These are phyloP conservation scores for Fusarium robinianum DNA, from an alignment of 2,329 filamentous ascomycete genomes.

Conservation along the genomic window DNA sequence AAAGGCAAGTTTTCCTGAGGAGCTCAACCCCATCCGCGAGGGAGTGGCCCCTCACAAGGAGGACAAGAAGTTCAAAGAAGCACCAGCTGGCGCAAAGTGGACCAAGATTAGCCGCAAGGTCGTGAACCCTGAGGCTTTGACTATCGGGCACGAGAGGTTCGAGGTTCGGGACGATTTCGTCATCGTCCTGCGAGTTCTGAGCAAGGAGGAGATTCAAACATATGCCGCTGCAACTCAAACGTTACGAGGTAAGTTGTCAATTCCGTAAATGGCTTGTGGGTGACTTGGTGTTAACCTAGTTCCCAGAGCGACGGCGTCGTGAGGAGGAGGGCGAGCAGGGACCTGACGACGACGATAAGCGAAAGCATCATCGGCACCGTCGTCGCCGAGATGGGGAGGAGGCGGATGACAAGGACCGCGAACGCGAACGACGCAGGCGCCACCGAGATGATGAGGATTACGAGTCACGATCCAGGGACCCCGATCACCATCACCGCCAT, in stretches of 20 bases:
- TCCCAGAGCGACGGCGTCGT: constrained; percentile 41
- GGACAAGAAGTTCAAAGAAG: constrained; percentile 70
- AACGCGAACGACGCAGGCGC: too few species aligned
- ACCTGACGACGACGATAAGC: constrained; percentile 36
- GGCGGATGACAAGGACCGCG: constrained; percentile 35
- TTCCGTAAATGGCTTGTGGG: neutral
- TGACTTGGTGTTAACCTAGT: constrained; percentile 14
- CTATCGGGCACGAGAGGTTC: constrained; percentile 85
- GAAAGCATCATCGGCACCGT: constrained; percentile 22
- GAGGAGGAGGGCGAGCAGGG: constrained; percentile 38
- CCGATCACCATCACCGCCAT: constrained; percentile 41
- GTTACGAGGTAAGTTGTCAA: constrained; percentile 68
- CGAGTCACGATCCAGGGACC: constrained; percentile 36
- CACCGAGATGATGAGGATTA: constrained; percentile 34
- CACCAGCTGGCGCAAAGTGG: constrained; percentile 81
- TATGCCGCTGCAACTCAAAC: constrained; percentile 82
- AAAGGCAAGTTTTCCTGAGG: constrained; percentile 82
- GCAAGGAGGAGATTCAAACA: constrained; percentile 85
- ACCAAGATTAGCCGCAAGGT: constrained; percentile 88
- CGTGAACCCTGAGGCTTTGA: constrained; percentile 87
- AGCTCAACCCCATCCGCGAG: constrained; percentile 80
- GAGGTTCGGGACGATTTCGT: constrained; percentile 93
- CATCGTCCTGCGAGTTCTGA: constrained; percentile 86
- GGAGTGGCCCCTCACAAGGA: constrained; percentile 95
- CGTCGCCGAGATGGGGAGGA: constrained; percentile 26